Conservation (phyloP, 78 protist species). For the Paratrimastix pyriformis region DNA sequence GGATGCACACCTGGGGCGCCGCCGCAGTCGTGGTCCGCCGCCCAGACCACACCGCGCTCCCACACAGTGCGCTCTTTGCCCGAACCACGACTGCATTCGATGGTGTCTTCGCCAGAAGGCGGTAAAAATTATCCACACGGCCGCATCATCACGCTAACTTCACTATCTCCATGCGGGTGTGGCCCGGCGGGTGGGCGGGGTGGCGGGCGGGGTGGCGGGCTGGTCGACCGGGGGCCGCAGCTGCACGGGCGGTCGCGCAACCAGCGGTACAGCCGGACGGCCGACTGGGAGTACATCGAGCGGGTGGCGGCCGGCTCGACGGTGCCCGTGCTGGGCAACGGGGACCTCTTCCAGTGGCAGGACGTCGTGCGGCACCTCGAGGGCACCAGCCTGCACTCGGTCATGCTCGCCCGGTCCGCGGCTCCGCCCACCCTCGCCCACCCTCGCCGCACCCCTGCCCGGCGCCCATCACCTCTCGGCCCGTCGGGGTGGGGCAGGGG, state of each 20-base stretch:
- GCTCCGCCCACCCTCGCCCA: too few relatives aligned
- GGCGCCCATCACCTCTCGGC: background rate
- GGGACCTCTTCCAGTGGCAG: slow-evolving; percentile 70
- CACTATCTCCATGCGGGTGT: too few relatives aligned
- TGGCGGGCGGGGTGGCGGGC: too few relatives aligned
- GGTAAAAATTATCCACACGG: too few relatives aligned
- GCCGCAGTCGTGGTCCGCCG: slow-evolving; percentile 56
- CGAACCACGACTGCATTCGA: too few relatives aligned
- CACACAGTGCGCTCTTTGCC: background rate
- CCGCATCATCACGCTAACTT: too few relatives aligned
- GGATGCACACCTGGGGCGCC: slow-evolving; percentile 61
- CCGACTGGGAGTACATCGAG: slow-evolving; percentile 86
- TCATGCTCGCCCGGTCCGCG: slow-evolving; percentile 6
- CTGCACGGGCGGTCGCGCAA: slow-evolving; percentile 76
- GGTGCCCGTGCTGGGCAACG: slow-evolving; percentile 78
- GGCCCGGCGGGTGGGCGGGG: too few relatives aligned
- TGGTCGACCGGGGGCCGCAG: too few relatives aligned
- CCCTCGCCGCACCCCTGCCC: background rate
- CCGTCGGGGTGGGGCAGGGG: slow-evolving; percentile 41
- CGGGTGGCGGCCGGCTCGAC: background rate
- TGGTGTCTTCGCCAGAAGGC: too few relatives aligned
- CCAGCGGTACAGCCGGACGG: slow-evolving; percentile 79
- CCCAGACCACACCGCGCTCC: background rate
- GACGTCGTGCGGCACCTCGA: slow-evolving; percentile 44
- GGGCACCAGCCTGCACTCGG: background rate